These are phyloP conservation scores for Pythium dissotocum DNA, from an alignment of 352 stramenopile species.

Conservation along the genomic window DNA sequence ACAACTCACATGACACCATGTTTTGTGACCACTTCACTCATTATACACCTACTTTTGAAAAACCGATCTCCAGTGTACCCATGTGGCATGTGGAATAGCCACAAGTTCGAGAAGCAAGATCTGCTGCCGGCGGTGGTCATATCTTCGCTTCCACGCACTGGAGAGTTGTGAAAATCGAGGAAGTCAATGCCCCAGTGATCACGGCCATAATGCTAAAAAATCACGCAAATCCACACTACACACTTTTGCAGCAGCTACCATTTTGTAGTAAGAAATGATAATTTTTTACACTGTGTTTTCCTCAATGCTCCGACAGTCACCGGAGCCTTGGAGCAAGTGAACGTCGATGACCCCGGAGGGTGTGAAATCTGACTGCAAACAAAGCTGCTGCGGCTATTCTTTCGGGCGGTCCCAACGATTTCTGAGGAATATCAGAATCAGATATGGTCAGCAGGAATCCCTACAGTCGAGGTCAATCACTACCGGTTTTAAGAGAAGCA, in stretches of 20 bases:
- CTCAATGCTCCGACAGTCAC: too few species aligned
- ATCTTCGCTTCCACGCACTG: neutral
- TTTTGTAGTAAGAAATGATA: too few species aligned
- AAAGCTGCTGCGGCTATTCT: too few species aligned
- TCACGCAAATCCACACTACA: neutral
- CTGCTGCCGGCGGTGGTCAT: neutral
- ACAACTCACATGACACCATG: neutral
- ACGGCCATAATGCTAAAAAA: neutral
- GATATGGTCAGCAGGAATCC: too few species aligned
- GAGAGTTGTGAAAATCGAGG: neutral
- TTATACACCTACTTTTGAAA: neutral
- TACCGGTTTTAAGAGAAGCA: too few species aligned
- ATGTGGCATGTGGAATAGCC: neutral
- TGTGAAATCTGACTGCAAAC: too few species aligned
- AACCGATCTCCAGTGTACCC: neutral
- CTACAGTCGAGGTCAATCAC: too few species aligned
- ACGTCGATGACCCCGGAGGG: too few species aligned
- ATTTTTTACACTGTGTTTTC: too few species aligned
- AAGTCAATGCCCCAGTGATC: neutral
- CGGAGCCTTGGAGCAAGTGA: too few species aligned
- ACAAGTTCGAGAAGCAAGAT: neutral
- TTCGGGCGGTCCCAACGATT: too few species aligned
- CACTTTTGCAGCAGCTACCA: neutral
- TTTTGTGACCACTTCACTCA: neutral
- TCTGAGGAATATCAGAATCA: too few species aligned